phyloP scores from a whole-genome alignment of 1,284 basidiomycete species.

The Laetiporus sulphureus region DNA sequence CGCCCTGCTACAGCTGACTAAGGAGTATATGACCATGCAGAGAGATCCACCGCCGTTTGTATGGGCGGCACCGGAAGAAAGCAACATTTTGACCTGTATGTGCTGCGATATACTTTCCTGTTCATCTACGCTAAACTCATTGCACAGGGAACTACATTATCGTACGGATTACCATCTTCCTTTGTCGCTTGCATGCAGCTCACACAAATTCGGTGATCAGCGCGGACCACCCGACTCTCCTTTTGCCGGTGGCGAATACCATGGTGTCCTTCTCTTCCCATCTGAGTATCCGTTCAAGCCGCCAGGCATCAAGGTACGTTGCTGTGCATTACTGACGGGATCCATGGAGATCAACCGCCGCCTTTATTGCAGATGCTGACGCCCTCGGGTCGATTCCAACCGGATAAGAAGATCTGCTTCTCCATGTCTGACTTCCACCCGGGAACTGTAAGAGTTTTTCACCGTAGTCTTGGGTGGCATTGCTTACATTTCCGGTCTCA shows the following conservation, averaged over 20 bases:
- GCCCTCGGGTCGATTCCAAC: constrained; percentile 88
- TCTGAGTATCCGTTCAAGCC: constrained; percentile 93
- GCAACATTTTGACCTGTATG: constrained; percentile 88
- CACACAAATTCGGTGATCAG: constrained; percentile 32
- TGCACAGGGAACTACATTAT: constrained; percentile 85
- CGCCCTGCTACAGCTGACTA: constrained; percentile 51
- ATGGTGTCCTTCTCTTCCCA: constrained; percentile 85
- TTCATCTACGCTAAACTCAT: background rate
- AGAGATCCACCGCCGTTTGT: constrained; percentile 91
- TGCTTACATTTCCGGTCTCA: no score
- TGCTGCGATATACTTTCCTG: constrained; percentile 11
- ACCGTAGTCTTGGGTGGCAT: no score
- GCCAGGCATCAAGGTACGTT: constrained; percentile 86
- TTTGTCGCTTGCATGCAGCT: constrained; percentile 7
- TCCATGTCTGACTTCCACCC: constrained; percentile 96
- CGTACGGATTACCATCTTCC: constrained; percentile 39
- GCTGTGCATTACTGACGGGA: constrained; percentile 1
- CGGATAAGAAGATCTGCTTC: constrained; percentile 93
- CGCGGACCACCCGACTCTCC: constrained; percentile 91
- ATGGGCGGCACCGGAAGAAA: constrained; percentile 91
- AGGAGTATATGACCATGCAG: constrained; percentile 93
- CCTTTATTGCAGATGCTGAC: constrained; percentile 71
- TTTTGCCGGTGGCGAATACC: constrained; percentile 90
- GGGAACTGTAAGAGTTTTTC: constrained; percentile 59
- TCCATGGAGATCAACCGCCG: constrained; percentile 4